These are phyloP conservation scores for Calonectria crousiana DNA, from an alignment of 2,329 filamentous ascomycete genomes.

Conservation along the genomic window DNA sequence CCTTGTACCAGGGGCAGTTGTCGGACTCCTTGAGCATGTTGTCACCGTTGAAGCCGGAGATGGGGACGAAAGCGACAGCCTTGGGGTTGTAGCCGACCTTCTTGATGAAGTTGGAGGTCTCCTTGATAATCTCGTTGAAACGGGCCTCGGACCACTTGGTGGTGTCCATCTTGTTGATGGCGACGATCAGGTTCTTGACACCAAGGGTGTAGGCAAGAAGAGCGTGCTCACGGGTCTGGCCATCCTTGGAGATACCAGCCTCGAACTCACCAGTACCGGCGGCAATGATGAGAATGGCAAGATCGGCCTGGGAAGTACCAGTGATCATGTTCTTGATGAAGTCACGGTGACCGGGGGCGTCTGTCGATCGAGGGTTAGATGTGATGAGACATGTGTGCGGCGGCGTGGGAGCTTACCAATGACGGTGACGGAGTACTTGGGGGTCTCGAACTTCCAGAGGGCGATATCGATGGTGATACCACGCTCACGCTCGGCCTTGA, in stretches of 20 bases:
- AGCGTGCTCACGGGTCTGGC: slow-evolving; percentile 99
- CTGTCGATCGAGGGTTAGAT: slow-evolving; percentile 59
- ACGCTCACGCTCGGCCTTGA: slow-evolving; percentile 99
- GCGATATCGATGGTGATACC: slow-evolving; percentile 99
- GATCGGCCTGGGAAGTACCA: slow-evolving; percentile 99
- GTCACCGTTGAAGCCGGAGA: slow-evolving; percentile 99
- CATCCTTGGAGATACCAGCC: slow-evolving; percentile 99
- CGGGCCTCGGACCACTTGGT: slow-evolving; percentile 97
- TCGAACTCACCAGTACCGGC: slow-evolving; percentile 99
- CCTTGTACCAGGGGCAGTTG: slow-evolving; percentile 99
- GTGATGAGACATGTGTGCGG: neutral
- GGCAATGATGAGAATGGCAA: slow-evolving; percentile 99
- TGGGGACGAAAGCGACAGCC: slow-evolving; percentile 97
- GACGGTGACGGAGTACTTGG: slow-evolving; percentile 97
- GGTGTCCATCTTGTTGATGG: slow-evolving; percentile 99
- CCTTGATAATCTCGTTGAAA: slow-evolving; percentile 99
- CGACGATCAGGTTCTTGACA: slow-evolving; percentile 99
- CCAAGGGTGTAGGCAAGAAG: slow-evolving; percentile 99
- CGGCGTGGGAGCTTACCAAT: slow-evolving; percentile 75
- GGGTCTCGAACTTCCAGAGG: slow-evolving; percentile 99
- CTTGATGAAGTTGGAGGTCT: slow-evolving; percentile 99
- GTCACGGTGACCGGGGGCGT: slow-evolving; percentile 99
- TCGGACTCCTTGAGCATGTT: slow-evolving; percentile 94
- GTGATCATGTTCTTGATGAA: slow-evolving; percentile 99
- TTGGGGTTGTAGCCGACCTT: slow-evolving; percentile 99